Percentiles rank a stretch among this genome's conserved stretches.
Conservation (phyloP, 2,329 filamentous ascomycete species). For the Botrytis galanthina region DNA sequence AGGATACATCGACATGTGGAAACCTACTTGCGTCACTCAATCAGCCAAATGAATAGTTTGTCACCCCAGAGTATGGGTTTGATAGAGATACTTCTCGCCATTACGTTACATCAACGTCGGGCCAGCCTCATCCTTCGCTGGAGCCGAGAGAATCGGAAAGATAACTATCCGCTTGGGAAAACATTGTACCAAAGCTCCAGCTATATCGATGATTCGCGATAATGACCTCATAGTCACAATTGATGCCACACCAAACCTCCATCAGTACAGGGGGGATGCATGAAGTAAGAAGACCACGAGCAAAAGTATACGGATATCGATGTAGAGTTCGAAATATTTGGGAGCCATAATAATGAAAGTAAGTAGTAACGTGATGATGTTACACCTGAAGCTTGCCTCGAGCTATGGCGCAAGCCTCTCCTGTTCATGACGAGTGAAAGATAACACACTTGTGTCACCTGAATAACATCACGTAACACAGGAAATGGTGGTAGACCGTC, state of each 20-base stretch:
- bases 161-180: background rate
- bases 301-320: background rate
- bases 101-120: background rate
- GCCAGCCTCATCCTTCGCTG: slow-evolving; percentile 5
- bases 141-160: background rate
- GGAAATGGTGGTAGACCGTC: background rate
- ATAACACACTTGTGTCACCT: background rate
- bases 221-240: background rate
- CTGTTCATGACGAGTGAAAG: background rate
- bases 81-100: background rate
- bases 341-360: background rate
- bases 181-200: background rate
- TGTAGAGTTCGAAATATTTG: background rate
- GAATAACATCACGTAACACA: background rate
- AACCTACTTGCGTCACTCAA: background rate
- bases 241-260: background rate
- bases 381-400: background rate
- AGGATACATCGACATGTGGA: background rate
- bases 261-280: background rate
- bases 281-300: background rate
- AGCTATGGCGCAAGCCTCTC: background rate
- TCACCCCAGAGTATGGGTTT: background rate
- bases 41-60: background rate
- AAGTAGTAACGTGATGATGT: background rate
- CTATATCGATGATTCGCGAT: background rate